Evolutionary conservation across 768 basidiomycete genomes (phyloP).

Genomic region (Podaxis pistillaris): DNA sequence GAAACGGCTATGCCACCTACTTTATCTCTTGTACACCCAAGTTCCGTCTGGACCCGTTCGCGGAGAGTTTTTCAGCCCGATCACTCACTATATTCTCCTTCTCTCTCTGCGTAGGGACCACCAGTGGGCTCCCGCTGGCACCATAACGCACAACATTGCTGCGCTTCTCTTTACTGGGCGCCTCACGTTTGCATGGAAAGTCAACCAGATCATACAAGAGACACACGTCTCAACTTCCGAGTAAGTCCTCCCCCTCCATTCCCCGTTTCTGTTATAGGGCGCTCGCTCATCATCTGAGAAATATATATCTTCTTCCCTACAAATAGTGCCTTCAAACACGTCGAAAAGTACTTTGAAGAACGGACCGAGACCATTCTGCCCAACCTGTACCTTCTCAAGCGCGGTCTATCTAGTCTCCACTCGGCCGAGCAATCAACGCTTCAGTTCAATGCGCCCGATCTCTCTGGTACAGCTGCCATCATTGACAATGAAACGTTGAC

Average conservation of each 20-base stretch:
- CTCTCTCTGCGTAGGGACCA: slow-evolving; percentile 3
- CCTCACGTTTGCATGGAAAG: slow-evolving; percentile 10
- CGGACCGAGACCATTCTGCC: slow-evolving; percentile 11
- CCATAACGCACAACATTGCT: slow-evolving; percentile 19
- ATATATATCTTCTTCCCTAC: background rate
- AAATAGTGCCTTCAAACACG: background rate
- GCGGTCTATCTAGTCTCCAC: slow-evolving; percentile 6
- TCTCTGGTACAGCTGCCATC: background rate
- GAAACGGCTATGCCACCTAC: background rate
- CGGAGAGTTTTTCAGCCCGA: background rate
- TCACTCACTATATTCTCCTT: slow-evolving; percentile 13
- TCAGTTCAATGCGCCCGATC: slow-evolving; percentile 9
- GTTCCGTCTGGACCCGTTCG: background rate
- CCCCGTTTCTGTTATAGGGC: background rate
- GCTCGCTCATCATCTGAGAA: background rate
- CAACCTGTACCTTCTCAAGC: slow-evolving; percentile 15
- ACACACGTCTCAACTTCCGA: background rate
- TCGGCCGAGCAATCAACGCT: slow-evolving; percentile 16
- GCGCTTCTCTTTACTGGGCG: slow-evolving; percentile 11
- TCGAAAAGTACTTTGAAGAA: background rate
- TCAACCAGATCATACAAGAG: background rate
- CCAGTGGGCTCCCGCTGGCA: slow-evolving; percentile 2
- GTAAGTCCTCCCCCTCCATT: background rate
- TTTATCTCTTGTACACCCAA: background rate
- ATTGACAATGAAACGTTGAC: background rate